Evolutionary conservation across 306 rosid species (phyloP).

Genomic region (apple (Malus domestica)): DNA sequence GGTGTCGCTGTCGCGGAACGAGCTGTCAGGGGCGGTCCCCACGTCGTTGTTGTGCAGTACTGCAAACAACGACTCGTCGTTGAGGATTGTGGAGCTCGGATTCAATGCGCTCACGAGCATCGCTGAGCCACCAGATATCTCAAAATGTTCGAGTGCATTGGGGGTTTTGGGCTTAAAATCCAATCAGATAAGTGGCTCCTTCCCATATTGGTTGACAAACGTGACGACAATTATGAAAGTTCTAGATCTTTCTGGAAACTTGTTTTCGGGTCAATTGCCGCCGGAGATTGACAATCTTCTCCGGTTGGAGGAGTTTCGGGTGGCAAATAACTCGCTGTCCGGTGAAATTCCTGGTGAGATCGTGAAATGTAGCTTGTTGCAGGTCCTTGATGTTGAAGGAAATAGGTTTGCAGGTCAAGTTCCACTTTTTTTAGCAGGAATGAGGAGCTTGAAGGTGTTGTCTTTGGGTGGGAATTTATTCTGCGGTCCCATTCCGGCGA

Average conservation of each 20-base stretch:
- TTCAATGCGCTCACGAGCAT: constrained; percentile 66
- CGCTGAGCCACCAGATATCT: constrained; percentile 37
- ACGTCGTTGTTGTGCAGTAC: constrained; percentile 38
- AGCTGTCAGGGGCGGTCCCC: constrained; percentile 62
- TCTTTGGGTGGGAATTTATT: constrained; percentile 50
- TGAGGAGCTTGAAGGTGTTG: constrained; percentile 37
- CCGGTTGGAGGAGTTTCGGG: constrained; percentile 37
- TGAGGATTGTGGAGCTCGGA: constrained; percentile 42
- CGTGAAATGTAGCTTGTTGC: constrained; percentile 41
- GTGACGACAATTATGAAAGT: constrained; percentile 37
- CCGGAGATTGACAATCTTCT: constrained; percentile 35
- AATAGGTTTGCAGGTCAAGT: constrained; percentile 43
- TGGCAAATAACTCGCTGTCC: constrained; percentile 42
- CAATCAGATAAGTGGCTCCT: constrained; percentile 39
- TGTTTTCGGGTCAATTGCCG: constrained; percentile 46
- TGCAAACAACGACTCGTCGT: constrained; percentile 22
- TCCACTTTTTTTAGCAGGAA: constrained; percentile 43
- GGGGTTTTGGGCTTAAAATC: constrained; percentile 46
- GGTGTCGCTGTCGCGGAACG: constrained; percentile 50
- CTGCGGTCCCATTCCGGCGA: constrained; percentile 44
- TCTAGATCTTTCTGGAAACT: constrained; percentile 62
- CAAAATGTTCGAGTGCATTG: constrained; percentile 30
- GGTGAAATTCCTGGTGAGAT: constrained; percentile 55
- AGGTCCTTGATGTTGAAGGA: constrained; percentile 55
- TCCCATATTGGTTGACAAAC: constrained; percentile 59